A percentile compares a stretch with the other conserved stretches of the same genome.
Evolutionary conservation across 768 basidiomycete genomes (phyloP).

Genomic region (Russula brevipes): DNA sequence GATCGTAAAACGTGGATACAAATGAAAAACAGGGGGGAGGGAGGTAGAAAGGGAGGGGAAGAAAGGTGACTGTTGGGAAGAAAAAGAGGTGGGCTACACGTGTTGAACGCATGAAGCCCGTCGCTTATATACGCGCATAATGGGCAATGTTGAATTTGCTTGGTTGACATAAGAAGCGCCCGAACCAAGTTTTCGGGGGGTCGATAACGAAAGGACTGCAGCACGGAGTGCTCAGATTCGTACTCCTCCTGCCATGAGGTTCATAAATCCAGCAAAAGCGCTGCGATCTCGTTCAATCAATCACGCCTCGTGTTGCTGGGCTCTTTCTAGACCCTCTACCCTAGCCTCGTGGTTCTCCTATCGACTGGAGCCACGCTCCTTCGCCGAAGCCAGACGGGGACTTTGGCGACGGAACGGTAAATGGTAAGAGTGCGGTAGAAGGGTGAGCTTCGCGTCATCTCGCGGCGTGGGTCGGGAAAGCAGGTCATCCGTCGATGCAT

Average conservation of each 20-base stretch:
- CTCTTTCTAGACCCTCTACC: conserved; percentile 11
- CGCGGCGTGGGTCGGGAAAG: no score
- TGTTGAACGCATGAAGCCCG: conserved; percentile 25
- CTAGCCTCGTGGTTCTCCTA: conserved; percentile 17
- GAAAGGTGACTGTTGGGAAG: conserved; percentile 18
- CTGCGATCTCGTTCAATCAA: conserved; percentile 7
- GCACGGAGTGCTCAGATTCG: not conserved
- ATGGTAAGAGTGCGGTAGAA: not conserved
- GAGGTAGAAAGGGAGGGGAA: not conserved
- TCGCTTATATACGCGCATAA: conserved; percentile 23
- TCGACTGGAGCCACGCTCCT: not conserved
- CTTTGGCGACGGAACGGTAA: not conserved
- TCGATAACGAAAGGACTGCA: conserved; percentile 3
- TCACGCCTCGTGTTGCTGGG: conserved; percentile 14
- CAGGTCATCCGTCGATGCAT: not conserved
- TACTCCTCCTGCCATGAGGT: conserved; percentile 14
- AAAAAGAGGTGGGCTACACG: conserved; percentile 23
- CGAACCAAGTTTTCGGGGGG: conserved; percentile 9
- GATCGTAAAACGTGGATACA: conserved; percentile 14
- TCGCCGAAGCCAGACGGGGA: not conserved
- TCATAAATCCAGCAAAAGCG: conserved; percentile 1
- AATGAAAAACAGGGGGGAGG: not conserved
- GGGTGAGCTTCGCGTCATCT: no score
- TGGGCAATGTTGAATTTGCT: conserved; percentile 14
- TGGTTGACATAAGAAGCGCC: conserved; percentile 14